phyloP scores from a whole-genome alignment of 257 asterid species.

The Sherardia arvensis region DNA sequence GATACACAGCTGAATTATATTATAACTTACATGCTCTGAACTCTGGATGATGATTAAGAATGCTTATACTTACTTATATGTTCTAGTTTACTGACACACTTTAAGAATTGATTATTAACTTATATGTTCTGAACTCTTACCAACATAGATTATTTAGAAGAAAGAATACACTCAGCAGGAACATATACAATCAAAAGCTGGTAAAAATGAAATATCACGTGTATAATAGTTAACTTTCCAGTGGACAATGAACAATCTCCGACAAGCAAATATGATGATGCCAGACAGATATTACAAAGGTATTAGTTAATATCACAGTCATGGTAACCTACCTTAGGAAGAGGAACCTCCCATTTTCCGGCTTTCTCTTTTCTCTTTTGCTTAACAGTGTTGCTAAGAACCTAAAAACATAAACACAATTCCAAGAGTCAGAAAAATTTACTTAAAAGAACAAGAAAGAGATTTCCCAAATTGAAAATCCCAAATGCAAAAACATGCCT shows the following conservation, averaged over 20 bases:
- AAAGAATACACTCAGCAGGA: too few species aligned
- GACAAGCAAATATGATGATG: conserved; percentile 1
- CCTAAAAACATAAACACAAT: conserved; percentile 29
- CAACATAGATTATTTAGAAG: too few species aligned
- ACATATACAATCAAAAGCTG: too few species aligned
- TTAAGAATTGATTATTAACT: too few species aligned
- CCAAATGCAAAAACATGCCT: conserved; percentile 31
- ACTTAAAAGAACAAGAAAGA: not conserved
- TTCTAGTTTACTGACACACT: too few species aligned
- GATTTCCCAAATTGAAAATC: not conserved
- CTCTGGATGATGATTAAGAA: too few species aligned
- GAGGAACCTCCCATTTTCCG: conserved; percentile 98
- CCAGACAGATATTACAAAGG: not conserved
- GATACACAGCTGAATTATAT: too few species aligned
- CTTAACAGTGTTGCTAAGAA: conserved; percentile 87
- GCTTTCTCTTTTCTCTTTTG: conserved; percentile 97
- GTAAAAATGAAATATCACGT: too few species aligned
- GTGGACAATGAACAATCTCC: not conserved
- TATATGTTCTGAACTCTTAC: too few species aligned
- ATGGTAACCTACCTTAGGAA: conserved; percentile 89
- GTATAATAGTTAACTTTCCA: not conserved
- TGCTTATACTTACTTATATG: too few species aligned
- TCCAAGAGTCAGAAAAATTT: too few species aligned
- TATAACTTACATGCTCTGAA: too few species aligned
- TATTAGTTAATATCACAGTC: not conserved